phyloP scores from a whole-genome alignment of 148 eudicot species.

The Chenopodium quinoa region DNA sequence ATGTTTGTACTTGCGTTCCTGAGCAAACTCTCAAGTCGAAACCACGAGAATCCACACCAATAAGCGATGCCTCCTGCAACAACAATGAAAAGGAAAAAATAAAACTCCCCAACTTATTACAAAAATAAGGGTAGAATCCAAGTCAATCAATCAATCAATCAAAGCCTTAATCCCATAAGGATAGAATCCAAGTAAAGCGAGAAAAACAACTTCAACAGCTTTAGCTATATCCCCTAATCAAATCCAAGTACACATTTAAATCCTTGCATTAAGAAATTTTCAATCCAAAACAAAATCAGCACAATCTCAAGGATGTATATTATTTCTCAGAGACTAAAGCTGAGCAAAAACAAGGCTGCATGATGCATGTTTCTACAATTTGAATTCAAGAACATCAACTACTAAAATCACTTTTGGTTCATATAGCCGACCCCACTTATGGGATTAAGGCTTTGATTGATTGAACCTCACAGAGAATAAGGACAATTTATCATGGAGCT shows the following conservation, averaged over 20 bases:
- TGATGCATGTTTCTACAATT: neutral
- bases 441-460: too few species aligned
- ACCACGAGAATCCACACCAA: slow-evolving; percentile 86
- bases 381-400: neutral
- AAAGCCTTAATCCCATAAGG: neutral
- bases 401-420: neutral
- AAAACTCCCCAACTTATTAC: neutral
- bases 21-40: slow-evolving; percentile 91
- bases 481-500: neutral
- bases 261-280: neutral
- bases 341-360: neutral
- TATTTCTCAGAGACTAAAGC: neutral
- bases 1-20: slow-evolving; percentile 85
- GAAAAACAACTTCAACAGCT: neutral
- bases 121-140: neutral
- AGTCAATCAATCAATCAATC: too few species aligned
- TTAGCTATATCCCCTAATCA: neutral
- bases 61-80: slow-evolving; percentile 81
- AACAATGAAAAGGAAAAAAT: neutral
- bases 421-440: too few species aligned
- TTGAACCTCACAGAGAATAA: neutral
- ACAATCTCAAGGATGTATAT: neutral
- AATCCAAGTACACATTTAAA: too few species aligned
- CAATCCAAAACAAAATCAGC: neutral
- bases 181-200: neutral